phyloP scores from a whole-genome alignment of 2,329 filamentous ascomycete genomes.

The Penicillium sp. region DNA sequence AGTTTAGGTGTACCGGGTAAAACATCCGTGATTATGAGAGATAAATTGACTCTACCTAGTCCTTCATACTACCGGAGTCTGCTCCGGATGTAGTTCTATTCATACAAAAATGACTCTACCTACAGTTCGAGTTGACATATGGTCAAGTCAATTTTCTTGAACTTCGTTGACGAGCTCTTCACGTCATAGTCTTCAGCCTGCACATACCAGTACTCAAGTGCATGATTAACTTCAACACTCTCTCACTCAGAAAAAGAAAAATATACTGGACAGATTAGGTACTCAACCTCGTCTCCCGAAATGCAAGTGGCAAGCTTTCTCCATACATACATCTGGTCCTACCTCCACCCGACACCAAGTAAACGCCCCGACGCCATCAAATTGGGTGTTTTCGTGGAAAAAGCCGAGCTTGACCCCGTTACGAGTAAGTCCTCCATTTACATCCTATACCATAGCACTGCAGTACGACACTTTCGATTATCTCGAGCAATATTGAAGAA shows the following conservation, averaged over 20 bases:
- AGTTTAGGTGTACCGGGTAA: too few relatives aligned
- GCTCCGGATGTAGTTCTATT: too few relatives aligned
- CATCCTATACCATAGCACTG: not conserved
- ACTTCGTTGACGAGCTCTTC: constrained; percentile 8
- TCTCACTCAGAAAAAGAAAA: too few relatives aligned
- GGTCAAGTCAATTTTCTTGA: not conserved
- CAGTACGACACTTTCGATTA: not conserved
- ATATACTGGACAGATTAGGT: too few relatives aligned
- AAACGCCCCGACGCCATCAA: constrained; percentile 18
- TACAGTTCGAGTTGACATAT: too few relatives aligned
- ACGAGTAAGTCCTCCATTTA: not conserved
- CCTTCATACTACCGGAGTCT: too few relatives aligned
- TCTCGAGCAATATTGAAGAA: too few relatives aligned
- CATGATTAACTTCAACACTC: too few relatives aligned
- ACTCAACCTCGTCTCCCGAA: not conserved
- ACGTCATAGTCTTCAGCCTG: not conserved
- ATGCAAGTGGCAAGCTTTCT: constrained; percentile 27
- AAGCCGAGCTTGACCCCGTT: not conserved
- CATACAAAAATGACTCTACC: too few relatives aligned
- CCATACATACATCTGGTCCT: constrained; percentile 29
- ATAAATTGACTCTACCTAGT: too few relatives aligned
- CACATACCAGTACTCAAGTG: not conserved
- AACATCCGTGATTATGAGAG: too few relatives aligned
- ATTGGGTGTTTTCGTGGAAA: not conserved
- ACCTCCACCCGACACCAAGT: constrained; percentile 22